phyloP scores from a whole-genome alignment of 2,329 filamentous ascomycete genomes.

The Nothophoma quercina region DNA sequence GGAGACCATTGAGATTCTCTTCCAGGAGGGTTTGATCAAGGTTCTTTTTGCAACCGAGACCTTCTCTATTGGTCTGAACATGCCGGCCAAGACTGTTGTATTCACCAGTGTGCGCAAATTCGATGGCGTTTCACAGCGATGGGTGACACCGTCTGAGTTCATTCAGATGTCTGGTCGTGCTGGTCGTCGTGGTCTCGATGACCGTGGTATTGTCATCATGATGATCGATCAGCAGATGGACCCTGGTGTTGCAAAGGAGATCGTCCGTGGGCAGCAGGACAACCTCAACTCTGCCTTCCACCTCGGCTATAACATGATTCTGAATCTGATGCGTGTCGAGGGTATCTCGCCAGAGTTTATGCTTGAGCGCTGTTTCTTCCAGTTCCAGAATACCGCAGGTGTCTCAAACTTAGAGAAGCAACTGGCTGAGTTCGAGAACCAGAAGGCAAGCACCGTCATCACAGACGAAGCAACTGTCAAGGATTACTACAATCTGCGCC shows the following conservation, averaged over 20 bases:
- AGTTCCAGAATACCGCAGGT: constrained; percentile 94
- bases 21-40: constrained; percentile 98
- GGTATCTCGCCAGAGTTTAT: constrained; percentile 99
- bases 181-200: constrained; percentile 94
- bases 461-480: constrained; percentile 87
- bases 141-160: constrained; percentile 93
- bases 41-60: constrained; percentile 98
- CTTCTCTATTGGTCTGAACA: constrained; percentile 97
- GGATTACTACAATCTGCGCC: constrained; percentile 90
- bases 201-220: constrained; percentile 98
- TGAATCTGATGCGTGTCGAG: constrained; percentile 96
- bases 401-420: constrained; percentile 86
- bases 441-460: constrained; percentile 77
- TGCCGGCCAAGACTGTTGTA: constrained; percentile 99
- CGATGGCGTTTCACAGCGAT: constrained; percentile 80
- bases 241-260: constrained; percentile 89
- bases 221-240: constrained; percentile 99
- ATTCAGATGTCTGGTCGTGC: constrained; percentile 99
- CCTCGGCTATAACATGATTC: constrained; percentile 98
- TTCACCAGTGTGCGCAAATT: constrained; percentile 97
- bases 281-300: constrained; percentile 98
- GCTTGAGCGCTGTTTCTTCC: constrained; percentile 97
- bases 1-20: constrained; percentile 98
- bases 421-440: constrained; percentile 77
- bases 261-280: constrained; percentile 96